Percentiles rank a stretch among this genome's conserved stretches.
Evolutionary conservation across 768 basidiomycete genomes (phyloP).

Genomic region (Amanita rimosa): DNA sequence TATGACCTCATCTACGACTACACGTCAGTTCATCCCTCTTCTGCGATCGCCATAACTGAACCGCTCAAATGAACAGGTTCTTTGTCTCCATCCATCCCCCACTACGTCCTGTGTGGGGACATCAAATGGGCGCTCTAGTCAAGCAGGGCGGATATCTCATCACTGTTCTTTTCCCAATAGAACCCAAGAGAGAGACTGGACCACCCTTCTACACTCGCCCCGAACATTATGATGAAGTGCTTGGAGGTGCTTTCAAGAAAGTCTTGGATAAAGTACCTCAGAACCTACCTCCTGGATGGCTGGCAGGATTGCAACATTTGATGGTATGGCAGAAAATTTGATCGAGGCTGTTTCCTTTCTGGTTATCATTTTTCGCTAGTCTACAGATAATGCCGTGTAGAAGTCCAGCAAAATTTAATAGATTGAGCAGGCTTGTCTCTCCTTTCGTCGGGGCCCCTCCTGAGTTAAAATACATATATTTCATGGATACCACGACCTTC

Average conservation of each 20-base stretch:
- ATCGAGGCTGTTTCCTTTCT: no score
- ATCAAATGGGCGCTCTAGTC: constrained; percentile 40
- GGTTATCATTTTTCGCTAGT: no score
- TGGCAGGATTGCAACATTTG: constrained; percentile 35
- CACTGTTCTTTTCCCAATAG: constrained; percentile 47
- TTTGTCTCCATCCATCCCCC: constrained; percentile 60
- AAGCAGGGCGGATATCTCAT: constrained; percentile 58
- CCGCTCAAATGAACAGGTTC: constrained; percentile 30
- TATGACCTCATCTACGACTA: constrained; percentile 60
- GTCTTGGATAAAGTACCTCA: constrained; percentile 41
- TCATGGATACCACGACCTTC: no score
- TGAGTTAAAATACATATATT: no score
- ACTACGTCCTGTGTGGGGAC: constrained; percentile 42
- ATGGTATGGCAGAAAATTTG: constrained; percentile 38
- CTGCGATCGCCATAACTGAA: background rate
- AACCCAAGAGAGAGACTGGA: constrained; percentile 30
- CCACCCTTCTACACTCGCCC: constrained; percentile 54
- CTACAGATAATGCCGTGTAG: no score
- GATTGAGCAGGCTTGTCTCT: no score
- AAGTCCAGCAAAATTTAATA: no score
- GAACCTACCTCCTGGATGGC: constrained; percentile 24
- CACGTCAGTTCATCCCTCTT: constrained; percentile 28
- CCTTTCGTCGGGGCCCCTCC: no score
- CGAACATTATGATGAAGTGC: constrained; percentile 40
- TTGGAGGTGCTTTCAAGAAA: constrained; percentile 40